These are phyloP conservation scores for Zygotorulaspora danielsina DNA, from an alignment of 805 yeast species.

Conservation along the genomic window DNA sequence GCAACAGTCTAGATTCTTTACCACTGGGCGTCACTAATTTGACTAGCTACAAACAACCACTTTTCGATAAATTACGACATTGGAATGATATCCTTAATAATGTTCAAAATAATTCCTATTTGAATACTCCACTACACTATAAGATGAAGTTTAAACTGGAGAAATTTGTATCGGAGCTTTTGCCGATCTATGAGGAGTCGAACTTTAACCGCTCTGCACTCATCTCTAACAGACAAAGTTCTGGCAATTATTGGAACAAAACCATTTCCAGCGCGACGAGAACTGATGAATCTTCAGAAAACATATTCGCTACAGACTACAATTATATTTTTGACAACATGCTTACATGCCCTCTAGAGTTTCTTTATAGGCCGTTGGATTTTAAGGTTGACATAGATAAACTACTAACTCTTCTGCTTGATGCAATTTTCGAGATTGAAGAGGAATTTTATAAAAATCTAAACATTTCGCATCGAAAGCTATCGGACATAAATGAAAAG, in stretches of 20 bases:
- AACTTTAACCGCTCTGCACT: constrained; percentile 29
- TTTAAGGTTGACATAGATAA: constrained; percentile 20
- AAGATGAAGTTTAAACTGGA: constrained; percentile 25
- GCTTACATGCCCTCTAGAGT: constrained; percentile 23
- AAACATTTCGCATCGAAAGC: constrained; percentile 11
- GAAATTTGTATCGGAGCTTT: constrained; percentile 27
- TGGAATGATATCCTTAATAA: constrained; percentile 27
- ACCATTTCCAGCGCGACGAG: constrained; percentile 17
- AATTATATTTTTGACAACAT: constrained; percentile 19
- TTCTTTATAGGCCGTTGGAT: constrained; percentile 16
- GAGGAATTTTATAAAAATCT: constrained; percentile 21
- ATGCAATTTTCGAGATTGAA: constrained; percentile 24
- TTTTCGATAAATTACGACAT: constrained; percentile 30
- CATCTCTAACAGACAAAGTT: constrained; percentile 16
- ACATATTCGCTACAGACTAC: constrained; percentile 22
- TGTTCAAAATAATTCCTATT: constrained; percentile 19
- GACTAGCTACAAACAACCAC: constrained; percentile 32
- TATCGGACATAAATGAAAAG: constrained; percentile 13
- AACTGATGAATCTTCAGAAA: constrained; percentile 12
- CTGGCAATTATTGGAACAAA: constrained; percentile 24
- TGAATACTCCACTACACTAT: constrained; percentile 27
- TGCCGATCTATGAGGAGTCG: constrained; percentile 29
- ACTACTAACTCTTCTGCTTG: constrained; percentile 16
- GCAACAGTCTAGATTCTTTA: constrained; percentile 11
- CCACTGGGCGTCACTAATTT: constrained; percentile 24